Percentiles rank a stretch among this genome's conserved stretches.
phyloP scores from a whole-genome alignment of 1,284 basidiomycete genomes.

The Mycosarcoma mackinlayi region DNA sequence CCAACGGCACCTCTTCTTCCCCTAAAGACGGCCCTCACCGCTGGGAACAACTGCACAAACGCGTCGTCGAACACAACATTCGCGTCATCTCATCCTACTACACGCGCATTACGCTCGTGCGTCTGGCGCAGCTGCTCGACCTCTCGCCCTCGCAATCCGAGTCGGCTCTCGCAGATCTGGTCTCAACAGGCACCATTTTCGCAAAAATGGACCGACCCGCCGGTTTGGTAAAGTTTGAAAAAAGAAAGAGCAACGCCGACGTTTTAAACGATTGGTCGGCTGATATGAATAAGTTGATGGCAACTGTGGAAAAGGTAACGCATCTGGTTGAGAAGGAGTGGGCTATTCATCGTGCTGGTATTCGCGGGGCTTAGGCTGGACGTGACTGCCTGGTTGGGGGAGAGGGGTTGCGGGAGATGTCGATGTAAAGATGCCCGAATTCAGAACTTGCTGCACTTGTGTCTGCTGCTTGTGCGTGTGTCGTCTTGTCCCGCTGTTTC shows the following conservation, averaged over 20 bases:
- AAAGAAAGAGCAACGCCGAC: slow-evolving; percentile 62
- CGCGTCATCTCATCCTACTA: slow-evolving; percentile 95
- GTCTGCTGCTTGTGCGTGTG: no score
- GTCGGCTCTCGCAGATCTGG: slow-evolving; percentile 85
- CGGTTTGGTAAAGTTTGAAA: slow-evolving; percentile 82
- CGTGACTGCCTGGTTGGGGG: neutral
- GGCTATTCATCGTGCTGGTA: slow-evolving; percentile 64
- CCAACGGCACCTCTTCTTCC: neutral
- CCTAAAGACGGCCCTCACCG: slow-evolving; percentile 76
- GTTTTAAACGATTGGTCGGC: slow-evolving; percentile 94
- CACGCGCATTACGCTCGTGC: slow-evolving; percentile 85
- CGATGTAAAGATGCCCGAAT: no score
- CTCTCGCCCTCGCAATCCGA: slow-evolving; percentile 85
- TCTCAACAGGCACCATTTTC: slow-evolving; percentile 78
- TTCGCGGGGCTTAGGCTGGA: slow-evolving; percentile 10
- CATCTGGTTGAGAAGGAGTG: slow-evolving; percentile 67
- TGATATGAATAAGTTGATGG: slow-evolving; percentile 86
- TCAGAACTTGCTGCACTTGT: no score
- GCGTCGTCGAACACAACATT: slow-evolving; percentile 98
- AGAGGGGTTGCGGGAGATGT: neutral
- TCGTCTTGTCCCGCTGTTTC: no score
- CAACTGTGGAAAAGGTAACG: slow-evolving; percentile 65
- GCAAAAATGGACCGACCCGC: slow-evolving; percentile 93
- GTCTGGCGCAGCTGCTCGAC: slow-evolving; percentile 88
- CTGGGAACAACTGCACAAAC: slow-evolving; percentile 94